Evolutionary conservation across 2,329 filamentous ascomycete species (phyloP), one percentile per base, ranked within the genome.

Genomic region (Colletotrichum coccodes): DNA sequence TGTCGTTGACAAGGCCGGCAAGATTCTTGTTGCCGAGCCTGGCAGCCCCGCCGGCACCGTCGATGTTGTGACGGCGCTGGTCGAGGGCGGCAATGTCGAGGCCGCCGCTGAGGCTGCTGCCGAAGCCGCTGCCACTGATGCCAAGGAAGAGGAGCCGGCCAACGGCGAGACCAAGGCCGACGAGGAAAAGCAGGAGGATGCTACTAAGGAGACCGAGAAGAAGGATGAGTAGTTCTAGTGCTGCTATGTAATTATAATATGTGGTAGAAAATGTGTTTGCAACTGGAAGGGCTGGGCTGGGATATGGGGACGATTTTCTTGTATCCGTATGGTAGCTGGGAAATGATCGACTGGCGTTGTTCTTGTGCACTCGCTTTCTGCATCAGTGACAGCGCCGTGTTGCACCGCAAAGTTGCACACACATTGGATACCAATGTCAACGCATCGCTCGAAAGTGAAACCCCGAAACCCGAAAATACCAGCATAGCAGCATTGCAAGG

Each of bases 41-140:
- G 95, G 94, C 68, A 89, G 92, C 38, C 95, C 95, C 9, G 90
- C 89, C 68, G 90, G 87, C 11, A 98, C 95, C 6, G 87, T 95
- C 32, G 89, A 93, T 18, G 90, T 90, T 28, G 94, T 96, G 26
- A 90, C 91, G 84, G 89, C 89, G 76, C 80, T 97, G 47, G 89
- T 95, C 32, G 84, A 86, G 57, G 58, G 73, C 68, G 53, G 44
- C 62, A 72, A 72, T 9, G 26, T 72, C 75, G 60, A 75, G 74
- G 73, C 65, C 16, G 70, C 70, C 38, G 89, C 94, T 21, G 84
- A 85, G 57, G 58, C 73, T 68, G 69, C 38, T 56, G 73, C 72
- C 12, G 26, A 72, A 75, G 56, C 75, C 75, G 72, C 68, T 26
- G 73, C 71, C 52, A 64, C 71, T 18, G 60, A 71, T 34, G 69